Evolutionary conservation across 371 early-diverging fungal genomes (phyloP), one percentile per base, ranked within the genome.

Genomic region (Apophysomyces sp.): DNA sequence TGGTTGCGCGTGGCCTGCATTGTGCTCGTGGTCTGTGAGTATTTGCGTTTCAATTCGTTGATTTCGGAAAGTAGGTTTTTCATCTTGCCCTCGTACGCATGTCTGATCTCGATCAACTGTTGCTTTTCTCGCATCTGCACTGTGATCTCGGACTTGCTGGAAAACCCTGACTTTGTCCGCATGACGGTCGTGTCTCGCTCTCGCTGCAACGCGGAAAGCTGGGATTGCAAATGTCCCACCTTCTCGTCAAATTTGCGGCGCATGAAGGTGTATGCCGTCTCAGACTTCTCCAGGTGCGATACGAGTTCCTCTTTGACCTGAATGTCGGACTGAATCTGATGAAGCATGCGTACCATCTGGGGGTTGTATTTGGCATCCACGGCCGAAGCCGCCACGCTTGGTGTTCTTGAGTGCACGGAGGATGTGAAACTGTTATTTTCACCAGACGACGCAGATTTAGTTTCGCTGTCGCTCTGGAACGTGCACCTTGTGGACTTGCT

Each of bases 211-310:
- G 77, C 78, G 7, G 68, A 56, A 40, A 92, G 68, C 41, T 87
- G 83, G 4, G 73, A 62, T 58, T 89, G 88, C 57, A 92, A 75
- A 4, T 69, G 54, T 0, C 34, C 63, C 55, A 94, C 74, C 63
- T 88, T 87, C 13, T 85, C 84, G 57, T 94, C 91, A 63, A 90
- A 94, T 57, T 90, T 86, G 52, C 72, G 69, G n/a, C 84, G 73
- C 87, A 89, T 83, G 54, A 71, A 74, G 9, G 73, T 62, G 53
- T 79, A 85, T 56, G 86, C 86, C 6, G 68, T 72, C 55, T 86
- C 87, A 6, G 82, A 81, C 40, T 73, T 74, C 63, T 87, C 89
- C 1, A 89, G 73, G 40, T 84, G 85, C 4, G 67, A 58, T 3
- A 86, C 84, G 4, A 87, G 77, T 52, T 83, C 84, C 61, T 85